Conservation (phyloP, 441 rosid genomes). For the Jatropha multifida region DNA sequence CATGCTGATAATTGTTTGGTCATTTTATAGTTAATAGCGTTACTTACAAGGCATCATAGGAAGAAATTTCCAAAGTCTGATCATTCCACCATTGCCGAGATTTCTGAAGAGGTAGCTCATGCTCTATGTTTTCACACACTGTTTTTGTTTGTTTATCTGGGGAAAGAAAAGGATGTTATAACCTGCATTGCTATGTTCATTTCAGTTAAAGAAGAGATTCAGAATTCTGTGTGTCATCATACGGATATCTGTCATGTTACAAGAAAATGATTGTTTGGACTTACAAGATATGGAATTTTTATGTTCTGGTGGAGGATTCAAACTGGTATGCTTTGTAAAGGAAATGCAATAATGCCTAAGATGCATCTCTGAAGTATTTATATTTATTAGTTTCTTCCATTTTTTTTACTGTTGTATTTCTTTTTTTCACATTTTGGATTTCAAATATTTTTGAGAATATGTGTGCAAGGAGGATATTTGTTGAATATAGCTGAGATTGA, state of each 20-base stretch:
- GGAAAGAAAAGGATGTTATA: not conserved
- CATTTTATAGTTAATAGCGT: constrained; percentile 55
- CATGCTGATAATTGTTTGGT: constrained; percentile 20
- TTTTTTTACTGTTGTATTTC: too few species aligned
- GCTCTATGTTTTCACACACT: not conserved
- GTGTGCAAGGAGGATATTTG: not conserved
- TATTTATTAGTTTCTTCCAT: too few species aligned
- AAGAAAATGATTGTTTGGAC: constrained; percentile 38
- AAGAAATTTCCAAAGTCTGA: constrained; percentile 59
- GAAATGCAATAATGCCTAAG: too few species aligned
- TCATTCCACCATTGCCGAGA: constrained; percentile 34
- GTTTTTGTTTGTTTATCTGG: not conserved
- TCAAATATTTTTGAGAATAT: not conserved
- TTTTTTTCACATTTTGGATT: too few species aligned
- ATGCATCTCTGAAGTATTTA: too few species aligned
- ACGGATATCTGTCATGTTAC: constrained; percentile 51
- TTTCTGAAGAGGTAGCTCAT: constrained; percentile 43
- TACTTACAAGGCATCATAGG: constrained; percentile 65
- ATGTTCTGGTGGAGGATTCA: constrained; percentile 42
- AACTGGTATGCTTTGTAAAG: constrained; percentile 41
- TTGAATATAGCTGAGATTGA: not conserved
- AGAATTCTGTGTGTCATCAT: constrained; percentile 44
- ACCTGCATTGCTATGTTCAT: constrained; percentile 10
- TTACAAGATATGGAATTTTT: constrained; percentile 37
- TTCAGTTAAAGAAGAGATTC: constrained; percentile 50